These are phyloP conservation scores for Cordyceps cateniannulata DNA, from an alignment of 2,329 filamentous ascomycete species.

Conservation along the genomic window DNA sequence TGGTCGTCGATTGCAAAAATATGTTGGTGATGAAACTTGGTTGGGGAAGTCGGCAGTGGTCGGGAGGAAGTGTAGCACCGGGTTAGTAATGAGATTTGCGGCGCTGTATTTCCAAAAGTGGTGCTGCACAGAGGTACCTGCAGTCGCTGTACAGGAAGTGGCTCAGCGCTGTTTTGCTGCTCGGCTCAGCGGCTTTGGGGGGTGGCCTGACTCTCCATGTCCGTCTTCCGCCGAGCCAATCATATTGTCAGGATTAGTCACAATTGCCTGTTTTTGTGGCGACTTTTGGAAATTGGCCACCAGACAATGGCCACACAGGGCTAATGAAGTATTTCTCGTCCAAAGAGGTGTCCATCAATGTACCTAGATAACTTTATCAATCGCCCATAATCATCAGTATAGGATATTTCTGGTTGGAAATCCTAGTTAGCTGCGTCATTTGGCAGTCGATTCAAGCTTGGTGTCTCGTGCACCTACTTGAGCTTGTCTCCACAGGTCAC, in stretches of 20 bases:
- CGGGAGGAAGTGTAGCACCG: not conserved
- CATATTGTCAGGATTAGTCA: slow-evolving; percentile 21
- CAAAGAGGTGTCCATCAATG: not conserved
- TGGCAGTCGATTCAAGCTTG: not conserved
- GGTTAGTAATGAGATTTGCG: slow-evolving; percentile 7
- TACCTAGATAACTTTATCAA: not conserved
- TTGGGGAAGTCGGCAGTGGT: not conserved
- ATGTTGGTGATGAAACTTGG: slow-evolving; percentile 5
- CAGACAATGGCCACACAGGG: not conserved
- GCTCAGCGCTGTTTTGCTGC: not conserved
- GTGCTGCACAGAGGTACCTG: not conserved
- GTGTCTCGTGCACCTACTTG: not conserved
- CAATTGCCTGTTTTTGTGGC: slow-evolving; percentile 6
- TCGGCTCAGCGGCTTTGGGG: slow-evolving; percentile 25
- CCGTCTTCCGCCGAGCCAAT: slow-evolving; percentile 34
- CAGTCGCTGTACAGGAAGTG: not conserved
- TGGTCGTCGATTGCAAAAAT: not conserved
- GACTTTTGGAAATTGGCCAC: not conserved
- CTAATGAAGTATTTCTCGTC: not conserved
- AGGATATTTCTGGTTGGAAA: not conserved
- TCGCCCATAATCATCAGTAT: not conserved
- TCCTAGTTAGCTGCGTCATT: not conserved
- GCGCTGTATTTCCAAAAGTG: not conserved
- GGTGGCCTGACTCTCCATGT: slow-evolving; percentile 19
- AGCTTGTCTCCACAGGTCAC: not conserved